These are phyloP conservation scores for Tolypocladium nubicola DNA, from an alignment of 2,329 filamentous ascomycete genomes.

Conservation along the genomic window DNA sequence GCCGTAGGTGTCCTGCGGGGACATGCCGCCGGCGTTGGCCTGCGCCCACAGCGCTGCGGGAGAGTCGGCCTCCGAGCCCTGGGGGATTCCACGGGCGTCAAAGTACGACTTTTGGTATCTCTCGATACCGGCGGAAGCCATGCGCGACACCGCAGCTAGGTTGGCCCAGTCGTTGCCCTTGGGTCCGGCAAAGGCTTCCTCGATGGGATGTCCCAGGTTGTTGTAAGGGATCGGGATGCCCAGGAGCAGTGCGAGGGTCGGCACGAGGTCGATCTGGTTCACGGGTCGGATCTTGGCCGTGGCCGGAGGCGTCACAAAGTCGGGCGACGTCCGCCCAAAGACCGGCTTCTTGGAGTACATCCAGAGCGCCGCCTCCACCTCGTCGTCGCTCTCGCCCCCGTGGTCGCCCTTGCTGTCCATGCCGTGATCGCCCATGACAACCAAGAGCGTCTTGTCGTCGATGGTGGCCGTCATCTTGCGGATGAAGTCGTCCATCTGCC, in stretches of 20 bases:
- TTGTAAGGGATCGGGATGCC: slow-evolving; percentile 94
- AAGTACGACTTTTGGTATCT: slow-evolving; percentile 83
- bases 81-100: slow-evolving; percentile 56
- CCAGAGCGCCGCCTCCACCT: slow-evolving; percentile 90
- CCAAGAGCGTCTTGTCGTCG: slow-evolving; percentile 76
- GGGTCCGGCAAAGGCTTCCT: slow-evolving; percentile 76
- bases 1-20: slow-evolving; percentile 31
- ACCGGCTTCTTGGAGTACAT: slow-evolving; percentile 88
- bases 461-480: slow-evolving; percentile 58
- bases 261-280: slow-evolving; percentile 89
- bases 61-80: slow-evolving; percentile 35
- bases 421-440: slow-evolving; percentile 98
- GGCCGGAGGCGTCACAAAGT: slow-evolving; percentile 45
- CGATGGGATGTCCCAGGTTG: slow-evolving; percentile 84
- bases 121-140: slow-evolving; percentile 77
- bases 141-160: slow-evolving; percentile 63
- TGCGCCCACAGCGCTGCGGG: slow-evolving; percentile 35
- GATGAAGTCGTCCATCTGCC: slow-evolving; percentile 81
- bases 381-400: slow-evolving; percentile 94
- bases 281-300: slow-evolving; percentile 68
- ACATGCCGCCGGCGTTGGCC: slow-evolving; percentile 30
- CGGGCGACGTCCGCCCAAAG: slow-evolving; percentile 66
- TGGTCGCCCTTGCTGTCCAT: slow-evolving; percentile 98
- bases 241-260: slow-evolving; percentile 77
- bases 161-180: slow-evolving; percentile 64